These are phyloP conservation scores for Agaricus subrufescens DNA, from an alignment of 768 basidiomycete genomes.

Conservation along the genomic window DNA sequence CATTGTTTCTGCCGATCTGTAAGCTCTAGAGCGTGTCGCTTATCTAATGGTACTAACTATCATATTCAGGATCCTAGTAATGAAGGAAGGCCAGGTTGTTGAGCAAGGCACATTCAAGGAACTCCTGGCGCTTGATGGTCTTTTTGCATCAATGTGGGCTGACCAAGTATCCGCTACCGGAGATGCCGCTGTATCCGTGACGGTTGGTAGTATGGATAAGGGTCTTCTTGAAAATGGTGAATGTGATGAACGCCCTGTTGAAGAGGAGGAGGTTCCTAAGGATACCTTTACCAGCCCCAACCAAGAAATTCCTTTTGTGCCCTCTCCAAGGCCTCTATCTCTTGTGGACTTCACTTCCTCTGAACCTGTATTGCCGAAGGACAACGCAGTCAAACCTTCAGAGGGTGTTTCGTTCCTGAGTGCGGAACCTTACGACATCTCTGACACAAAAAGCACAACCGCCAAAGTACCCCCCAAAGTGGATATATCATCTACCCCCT, in stretches of 20 bases:
- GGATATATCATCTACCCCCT: conserved; percentile 5
- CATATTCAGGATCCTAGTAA: conserved; percentile 70
- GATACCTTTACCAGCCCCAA: neutral
- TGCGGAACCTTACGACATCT: neutral
- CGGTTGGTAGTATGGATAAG: conserved; percentile 29
- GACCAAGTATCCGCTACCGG: conserved; percentile 72
- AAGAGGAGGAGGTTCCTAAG: neutral
- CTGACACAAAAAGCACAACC: neutral
- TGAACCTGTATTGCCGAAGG: conserved; percentile 6
- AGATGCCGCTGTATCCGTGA: conserved; percentile 35
- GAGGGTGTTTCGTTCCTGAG: neutral
- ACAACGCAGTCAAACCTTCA: neutral
- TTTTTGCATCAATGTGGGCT: conserved; percentile 87
- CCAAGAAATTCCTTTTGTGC: neutral
- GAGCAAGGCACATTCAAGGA: conserved; percentile 82
- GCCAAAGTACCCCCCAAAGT: conserved; percentile 4
- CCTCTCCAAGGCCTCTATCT: conserved; percentile 6
- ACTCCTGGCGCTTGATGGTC: conserved; percentile 62
- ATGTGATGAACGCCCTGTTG: neutral
- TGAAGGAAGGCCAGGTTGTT: conserved; percentile 84
- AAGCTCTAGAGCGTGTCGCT: conserved; percentile 19
- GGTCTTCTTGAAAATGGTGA: conserved; percentile 19
- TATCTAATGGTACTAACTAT: neutral
- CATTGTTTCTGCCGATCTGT: conserved; percentile 60
- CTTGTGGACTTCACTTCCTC: conserved; percentile 8